phyloP scores from a whole-genome alignment of 495 filamentous ascomycete species.

The Bacidia gigantensis region DNA sequence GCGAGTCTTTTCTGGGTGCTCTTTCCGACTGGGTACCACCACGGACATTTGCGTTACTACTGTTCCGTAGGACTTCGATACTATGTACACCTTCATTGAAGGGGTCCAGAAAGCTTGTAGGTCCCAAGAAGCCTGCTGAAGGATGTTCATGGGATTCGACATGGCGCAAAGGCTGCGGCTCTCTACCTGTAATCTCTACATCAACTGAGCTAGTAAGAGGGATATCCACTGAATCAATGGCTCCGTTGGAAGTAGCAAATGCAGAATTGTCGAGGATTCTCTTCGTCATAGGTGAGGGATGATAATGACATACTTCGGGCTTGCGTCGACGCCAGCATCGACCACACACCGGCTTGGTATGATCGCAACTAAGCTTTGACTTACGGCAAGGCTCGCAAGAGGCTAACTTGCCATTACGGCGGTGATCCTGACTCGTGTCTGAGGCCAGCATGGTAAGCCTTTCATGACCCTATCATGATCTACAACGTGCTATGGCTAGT shows the following conservation, averaged over 20 bases:
- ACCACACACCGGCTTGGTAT: slow-evolving; percentile 28
- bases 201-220: no score
- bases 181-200: no score
- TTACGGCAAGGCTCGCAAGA: slow-evolving; percentile 42
- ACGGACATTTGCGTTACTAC: slow-evolving; percentile 5
- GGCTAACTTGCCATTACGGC: neutral
- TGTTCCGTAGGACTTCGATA: neutral
- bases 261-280: neutral
- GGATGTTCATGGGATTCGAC: neutral
- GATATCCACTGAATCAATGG: no score
- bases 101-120: slow-evolving; percentile 37
- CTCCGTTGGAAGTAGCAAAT: no score
- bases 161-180: no score
- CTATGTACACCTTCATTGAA: slow-evolving; percentile 24
- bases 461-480: slow-evolving; percentile 27
- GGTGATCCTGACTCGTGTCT: slow-evolving; percentile 28
- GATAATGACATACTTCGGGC: slow-evolving; percentile 28
- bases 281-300: slow-evolving; percentile 32
- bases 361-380: slow-evolving; percentile 39
- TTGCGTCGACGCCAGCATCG: slow-evolving; percentile 26
- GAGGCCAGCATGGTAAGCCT: slow-evolving; percentile 22
- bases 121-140: slow-evolving; percentile 34
- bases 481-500: no score
- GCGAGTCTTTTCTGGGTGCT: neutral
- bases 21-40: neutral